Conservation (phyloP, 257 asterid species). For the Ligustrum vulgare region DNA sequence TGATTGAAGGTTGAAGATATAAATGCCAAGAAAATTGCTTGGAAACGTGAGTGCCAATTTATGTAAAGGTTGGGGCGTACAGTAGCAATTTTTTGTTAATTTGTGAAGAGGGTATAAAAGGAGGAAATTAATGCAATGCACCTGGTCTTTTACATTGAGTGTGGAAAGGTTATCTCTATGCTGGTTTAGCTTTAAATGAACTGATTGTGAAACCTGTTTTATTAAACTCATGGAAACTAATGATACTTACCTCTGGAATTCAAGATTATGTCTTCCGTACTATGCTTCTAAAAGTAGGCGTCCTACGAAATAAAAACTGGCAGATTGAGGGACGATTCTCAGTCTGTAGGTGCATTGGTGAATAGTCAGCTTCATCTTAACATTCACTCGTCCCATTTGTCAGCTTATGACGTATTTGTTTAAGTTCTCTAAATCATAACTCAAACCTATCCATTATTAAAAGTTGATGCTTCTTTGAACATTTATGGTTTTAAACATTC, state of each 20-base stretch:
- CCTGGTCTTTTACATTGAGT: not conserved
- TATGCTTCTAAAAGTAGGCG: not conserved
- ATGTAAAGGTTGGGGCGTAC: not conserved
- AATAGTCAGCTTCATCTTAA: conserved; percentile 14
- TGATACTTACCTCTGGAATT: not conserved
- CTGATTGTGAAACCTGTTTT: not conserved
- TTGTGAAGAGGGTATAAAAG: not conserved
- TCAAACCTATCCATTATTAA: not conserved
- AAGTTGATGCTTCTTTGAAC: no score
- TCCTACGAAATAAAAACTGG: not conserved
- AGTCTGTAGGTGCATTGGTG: not conserved
- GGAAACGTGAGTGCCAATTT: not conserved
- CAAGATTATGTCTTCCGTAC: not conserved
- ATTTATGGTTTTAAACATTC: not conserved
- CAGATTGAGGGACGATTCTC: not conserved
- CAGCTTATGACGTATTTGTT: not conserved
- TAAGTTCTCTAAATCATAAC: not conserved
- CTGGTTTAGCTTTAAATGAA: not conserved
- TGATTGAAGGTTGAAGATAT: not conserved
- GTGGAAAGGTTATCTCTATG: not conserved
- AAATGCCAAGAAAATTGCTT: not conserved
- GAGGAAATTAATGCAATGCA: not conserved
- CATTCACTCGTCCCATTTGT: not conserved
- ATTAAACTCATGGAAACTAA: not conserved
- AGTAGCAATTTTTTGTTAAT: not conserved